A percentile compares a stretch with the other conserved stretches of the same genome.
phyloP scores from a whole-genome alignment of 139 green algal species.

The Chlamydomonas sphaeroides region DNA sequence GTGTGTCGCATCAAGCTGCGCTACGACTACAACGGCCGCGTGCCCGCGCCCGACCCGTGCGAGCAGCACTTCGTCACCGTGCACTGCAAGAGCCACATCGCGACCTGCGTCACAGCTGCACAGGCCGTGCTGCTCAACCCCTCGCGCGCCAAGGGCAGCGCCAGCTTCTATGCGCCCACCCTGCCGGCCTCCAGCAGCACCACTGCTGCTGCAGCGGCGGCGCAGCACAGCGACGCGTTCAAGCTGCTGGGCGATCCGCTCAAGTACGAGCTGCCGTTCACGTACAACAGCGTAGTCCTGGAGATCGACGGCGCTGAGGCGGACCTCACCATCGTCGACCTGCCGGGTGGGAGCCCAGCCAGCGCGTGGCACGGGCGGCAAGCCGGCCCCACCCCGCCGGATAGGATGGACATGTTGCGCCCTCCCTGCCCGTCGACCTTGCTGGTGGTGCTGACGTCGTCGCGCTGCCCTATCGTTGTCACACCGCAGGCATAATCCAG shows the following conservation, averaged over 20 bases:
- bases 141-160: neutral
- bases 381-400: too few relatives aligned
- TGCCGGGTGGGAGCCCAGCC: neutral
- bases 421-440: too few relatives aligned
- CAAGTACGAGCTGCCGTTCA: conserved; percentile 30
- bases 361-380: too few relatives aligned
- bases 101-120: neutral
- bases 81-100: too few relatives aligned
- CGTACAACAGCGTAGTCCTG: conserved; percentile 38
- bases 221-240: neutral
- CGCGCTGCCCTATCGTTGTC: too few relatives aligned
- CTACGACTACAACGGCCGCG: neutral
- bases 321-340: conserved; percentile 32
- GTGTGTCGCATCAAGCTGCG: neutral
- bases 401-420: too few relatives aligned
- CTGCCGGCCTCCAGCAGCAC: neutral
- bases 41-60: neutral
- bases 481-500: conserved; percentile 44
- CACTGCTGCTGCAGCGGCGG: too few relatives aligned
- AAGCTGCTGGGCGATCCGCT: neutral
- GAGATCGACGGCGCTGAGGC: conserved; percentile 30
- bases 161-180: neutral
- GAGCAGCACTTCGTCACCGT: neutral
- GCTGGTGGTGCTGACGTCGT: too few relatives aligned
- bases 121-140: conserved; percentile 4